Conservation (phyloP, 192 early-diverging fungal species). For the Coemansia sp. region DNA sequence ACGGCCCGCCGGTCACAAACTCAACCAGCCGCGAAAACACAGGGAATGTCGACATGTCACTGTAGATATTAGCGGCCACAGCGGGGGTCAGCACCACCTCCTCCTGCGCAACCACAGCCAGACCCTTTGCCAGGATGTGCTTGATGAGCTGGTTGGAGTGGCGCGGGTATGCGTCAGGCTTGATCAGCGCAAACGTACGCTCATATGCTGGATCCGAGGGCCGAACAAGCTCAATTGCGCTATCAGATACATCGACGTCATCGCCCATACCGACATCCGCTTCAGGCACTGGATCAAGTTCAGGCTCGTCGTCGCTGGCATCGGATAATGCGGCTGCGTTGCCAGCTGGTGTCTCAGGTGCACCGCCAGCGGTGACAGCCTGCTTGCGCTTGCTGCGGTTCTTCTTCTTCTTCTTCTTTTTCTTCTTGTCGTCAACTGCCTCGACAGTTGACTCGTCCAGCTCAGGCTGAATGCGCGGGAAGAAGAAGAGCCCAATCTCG, state of each 20-base stretch:
- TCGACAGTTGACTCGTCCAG: not conserved
- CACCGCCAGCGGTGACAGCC: slow-evolving; percentile 8
- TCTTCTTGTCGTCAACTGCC: slow-evolving; percentile 26
- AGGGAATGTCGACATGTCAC: slow-evolving; percentile 29
- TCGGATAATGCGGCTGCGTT: slow-evolving; percentile 18
- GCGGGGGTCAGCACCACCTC: slow-evolving; percentile 35
- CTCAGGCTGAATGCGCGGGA: slow-evolving; percentile 31
- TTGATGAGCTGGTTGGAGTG: slow-evolving; percentile 31
- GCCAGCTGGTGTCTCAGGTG: not conserved
- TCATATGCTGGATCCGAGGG: slow-evolving; percentile 29
- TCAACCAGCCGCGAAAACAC: slow-evolving; percentile 44
- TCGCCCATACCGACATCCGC: not conserved
- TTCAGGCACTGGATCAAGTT: not conserved
- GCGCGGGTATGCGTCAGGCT: slow-evolving; percentile 47
- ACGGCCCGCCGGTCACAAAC: slow-evolving; percentile 57
- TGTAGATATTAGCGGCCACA: slow-evolving; percentile 28
- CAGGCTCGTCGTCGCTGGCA: slow-evolving; percentile 28
- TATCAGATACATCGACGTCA: not conserved
- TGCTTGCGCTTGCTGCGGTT: slow-evolving; percentile 49
- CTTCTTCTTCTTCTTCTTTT: slow-evolving; percentile 42
- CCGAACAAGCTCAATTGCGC: slow-evolving; percentile 24
- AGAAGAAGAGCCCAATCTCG: slow-evolving; percentile 53
- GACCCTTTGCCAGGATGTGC: slow-evolving; percentile 30
- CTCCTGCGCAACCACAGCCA: slow-evolving; percentile 39
- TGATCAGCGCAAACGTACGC: slow-evolving; percentile 51